These are phyloP conservation scores for Penicillium cinerascens DNA, from an alignment of 495 filamentous ascomycete genomes.

Conservation along the genomic window DNA sequence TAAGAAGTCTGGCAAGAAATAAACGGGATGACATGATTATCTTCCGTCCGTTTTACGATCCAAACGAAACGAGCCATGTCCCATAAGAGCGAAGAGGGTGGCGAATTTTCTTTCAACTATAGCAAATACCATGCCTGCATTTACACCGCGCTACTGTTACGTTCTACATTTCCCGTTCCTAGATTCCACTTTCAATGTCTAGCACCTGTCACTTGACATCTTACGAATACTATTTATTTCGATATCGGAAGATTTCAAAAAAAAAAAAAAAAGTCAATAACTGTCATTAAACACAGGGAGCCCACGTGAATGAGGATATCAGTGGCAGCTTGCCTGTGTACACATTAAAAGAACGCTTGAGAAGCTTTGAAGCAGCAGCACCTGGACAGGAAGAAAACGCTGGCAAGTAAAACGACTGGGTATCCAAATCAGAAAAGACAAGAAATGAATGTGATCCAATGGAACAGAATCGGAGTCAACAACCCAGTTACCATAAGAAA, in stretches of 20 bases:
- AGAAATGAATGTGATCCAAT: neutral
- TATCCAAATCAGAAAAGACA: slow-evolving; percentile 7
- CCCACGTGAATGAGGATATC: slow-evolving; percentile 1
- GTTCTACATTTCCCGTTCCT: too few relatives aligned
- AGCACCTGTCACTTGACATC: neutral
- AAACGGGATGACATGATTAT: slow-evolving; percentile 18
- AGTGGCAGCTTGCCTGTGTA: neutral
- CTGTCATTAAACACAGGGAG: slow-evolving; percentile 2
- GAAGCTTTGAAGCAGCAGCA: neutral
- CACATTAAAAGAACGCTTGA: slow-evolving; percentile 2
- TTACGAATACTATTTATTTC: too few relatives aligned
- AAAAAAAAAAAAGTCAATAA: neutral
- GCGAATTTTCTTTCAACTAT: slow-evolving; percentile 10
- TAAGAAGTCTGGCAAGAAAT: slow-evolving; percentile 92
- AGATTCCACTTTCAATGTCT: neutral
- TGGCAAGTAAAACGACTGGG: slow-evolving; percentile 9
- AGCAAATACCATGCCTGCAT: slow-evolving; percentile 1
- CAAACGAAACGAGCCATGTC: slow-evolving; percentile 36
- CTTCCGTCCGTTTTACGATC: slow-evolving; percentile 26
- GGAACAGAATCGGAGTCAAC: too few relatives aligned
- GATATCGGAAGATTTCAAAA: neutral
- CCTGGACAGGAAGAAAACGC: neutral
- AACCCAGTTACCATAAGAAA: neutral
- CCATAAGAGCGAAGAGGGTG: slow-evolving; percentile 11
- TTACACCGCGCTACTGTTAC: slow-evolving; percentile 1